phyloP scores from a whole-genome alignment of 176 grass and related monocot species.

The Tillandsia leiboldiana region DNA sequence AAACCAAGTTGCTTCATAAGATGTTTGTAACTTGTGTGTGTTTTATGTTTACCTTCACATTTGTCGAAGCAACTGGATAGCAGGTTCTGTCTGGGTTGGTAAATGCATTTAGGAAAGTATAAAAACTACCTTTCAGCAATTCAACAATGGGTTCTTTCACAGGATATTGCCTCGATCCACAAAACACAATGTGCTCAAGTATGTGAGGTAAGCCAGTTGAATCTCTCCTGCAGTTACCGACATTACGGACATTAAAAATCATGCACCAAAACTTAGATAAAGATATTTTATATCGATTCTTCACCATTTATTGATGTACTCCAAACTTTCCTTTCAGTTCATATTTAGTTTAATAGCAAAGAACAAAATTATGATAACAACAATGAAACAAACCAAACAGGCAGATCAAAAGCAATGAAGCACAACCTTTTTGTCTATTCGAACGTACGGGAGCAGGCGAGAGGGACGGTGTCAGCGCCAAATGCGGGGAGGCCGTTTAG shows the following conservation, averaged over 20 bases:
- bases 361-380: too few species aligned
- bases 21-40: slow-evolving; percentile 5
- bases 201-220: slow-evolving; percentile 96
- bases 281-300: too few species aligned
- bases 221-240: slow-evolving; percentile 47
- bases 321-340: too few species aligned
- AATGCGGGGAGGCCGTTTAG: too few species aligned
- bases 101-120: slow-evolving; percentile 98
- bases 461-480: too few species aligned
- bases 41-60: slow-evolving; percentile 51
- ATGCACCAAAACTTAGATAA: slow-evolving; percentile 10
- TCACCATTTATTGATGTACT: too few species aligned
- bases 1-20: not conserved
- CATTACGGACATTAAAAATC: too few species aligned
- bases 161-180: slow-evolving; percentile 93
- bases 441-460: too few species aligned
- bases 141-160: slow-evolving; percentile 99
- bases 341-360: too few species aligned
- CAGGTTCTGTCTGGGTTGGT: slow-evolving; percentile 95
- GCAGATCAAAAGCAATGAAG: too few species aligned
- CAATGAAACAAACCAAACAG: too few species aligned
- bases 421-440: too few species aligned
- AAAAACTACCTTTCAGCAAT: slow-evolving; percentile 82
- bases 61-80: slow-evolving; percentile 98
- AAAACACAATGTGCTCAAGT: slow-evolving; percentile 91